Conservation (phyloP, 2,329 filamentous ascomycete species). For the Claviceps pusilla region DNA sequence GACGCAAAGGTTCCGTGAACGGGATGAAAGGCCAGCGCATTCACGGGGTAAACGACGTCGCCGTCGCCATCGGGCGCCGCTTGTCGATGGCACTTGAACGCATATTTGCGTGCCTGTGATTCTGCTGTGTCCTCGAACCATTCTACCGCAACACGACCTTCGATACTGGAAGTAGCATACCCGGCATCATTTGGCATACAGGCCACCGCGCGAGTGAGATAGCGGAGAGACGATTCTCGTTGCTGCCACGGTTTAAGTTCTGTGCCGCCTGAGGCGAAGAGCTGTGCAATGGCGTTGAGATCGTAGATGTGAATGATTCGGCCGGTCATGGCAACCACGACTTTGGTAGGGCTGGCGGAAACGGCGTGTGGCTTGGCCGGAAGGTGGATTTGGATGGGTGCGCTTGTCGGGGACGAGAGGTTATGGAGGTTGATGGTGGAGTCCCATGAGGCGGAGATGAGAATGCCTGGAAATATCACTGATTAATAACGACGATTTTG, state of each 20-base stretch:
- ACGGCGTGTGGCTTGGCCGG: constrained; percentile 84
- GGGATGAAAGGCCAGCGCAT: constrained; percentile 78
- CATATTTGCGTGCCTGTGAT: constrained; percentile 86
- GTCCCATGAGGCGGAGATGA: constrained; percentile 91
- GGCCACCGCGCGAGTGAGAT: constrained; percentile 81
- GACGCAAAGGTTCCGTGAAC: constrained; percentile 72
- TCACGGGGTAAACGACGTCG: constrained; percentile 83
- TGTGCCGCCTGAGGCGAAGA: constrained; percentile 30
- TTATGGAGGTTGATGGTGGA: constrained; percentile 75
- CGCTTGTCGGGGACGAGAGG: constrained; percentile 33
- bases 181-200: constrained; percentile 96
- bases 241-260: constrained; percentile 73
- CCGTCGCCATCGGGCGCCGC: constrained; percentile 44
- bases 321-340: constrained; percentile 90
- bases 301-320: constrained; percentile 94
- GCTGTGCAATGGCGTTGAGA: constrained; percentile 48
- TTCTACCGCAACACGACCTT: constrained; percentile 89
- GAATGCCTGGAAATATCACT: constrained; percentile 35
- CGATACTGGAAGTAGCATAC: constrained; percentile 84
- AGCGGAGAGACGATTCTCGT: constrained; percentile 86
- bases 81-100: constrained; percentile 95
- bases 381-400: constrained; percentile 52
- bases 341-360: constrained; percentile 59
- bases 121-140: constrained; percentile 88
- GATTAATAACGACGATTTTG: not conserved